Evolutionary conservation across 192 early-diverging fungal genomes (phyloP), one percentile per base, ranked within the genome.

Genomic region (Coemansia sp.): DNA sequence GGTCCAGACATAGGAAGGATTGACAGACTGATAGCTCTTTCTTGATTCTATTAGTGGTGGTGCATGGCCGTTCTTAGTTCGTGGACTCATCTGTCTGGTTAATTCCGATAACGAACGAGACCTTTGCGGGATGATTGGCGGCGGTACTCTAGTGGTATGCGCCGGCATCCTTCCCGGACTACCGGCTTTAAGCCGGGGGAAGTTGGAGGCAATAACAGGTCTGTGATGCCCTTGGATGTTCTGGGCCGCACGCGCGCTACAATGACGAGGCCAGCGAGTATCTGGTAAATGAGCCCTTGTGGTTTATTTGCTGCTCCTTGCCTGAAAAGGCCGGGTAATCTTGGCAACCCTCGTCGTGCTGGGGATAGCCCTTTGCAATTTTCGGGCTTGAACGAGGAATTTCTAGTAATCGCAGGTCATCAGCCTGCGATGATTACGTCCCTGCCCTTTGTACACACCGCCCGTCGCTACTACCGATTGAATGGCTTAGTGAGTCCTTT

Each of bases 91-190:
- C 79, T 83, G 80, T 82, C 80, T 86, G 82, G 82, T 83, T 84
- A 83, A 86, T 86, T 86, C 84, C 79, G 79, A 80, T 84, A 84
- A 84, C 81, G 82, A 83, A 84, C 79, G 84, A 86, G 82, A 86
- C 81, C 82, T 86, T 82, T 79, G 63, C 70, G n/a, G n/a, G n/a
- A n/a, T n/a, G n/a, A n/a, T n/a, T n/a, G n/a, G n/a, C n/a, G n/a
- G n/a, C n/a, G n/a, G n/a, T n/a, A n/a, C n/a, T n/a, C n/a, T n/a
- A n/a, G n/a, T n/a, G n/a, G n/a, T n/a, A n/a, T n/a, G n/a, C n/a
- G n/a, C n/a, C n/a, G n/a, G n/a, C n/a, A n/a, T n/a, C n/a, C n/a
- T n/a, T n/a, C n/a, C 36, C 29, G 50, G 49, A 84, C 80, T 76
- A 72, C 72, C 58, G 66, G 64, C 71, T 61, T 77, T 66, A 79